phyloP scores from a whole-genome alignment of 129 eudicot species.

The Flaveria bidentis region DNA sequence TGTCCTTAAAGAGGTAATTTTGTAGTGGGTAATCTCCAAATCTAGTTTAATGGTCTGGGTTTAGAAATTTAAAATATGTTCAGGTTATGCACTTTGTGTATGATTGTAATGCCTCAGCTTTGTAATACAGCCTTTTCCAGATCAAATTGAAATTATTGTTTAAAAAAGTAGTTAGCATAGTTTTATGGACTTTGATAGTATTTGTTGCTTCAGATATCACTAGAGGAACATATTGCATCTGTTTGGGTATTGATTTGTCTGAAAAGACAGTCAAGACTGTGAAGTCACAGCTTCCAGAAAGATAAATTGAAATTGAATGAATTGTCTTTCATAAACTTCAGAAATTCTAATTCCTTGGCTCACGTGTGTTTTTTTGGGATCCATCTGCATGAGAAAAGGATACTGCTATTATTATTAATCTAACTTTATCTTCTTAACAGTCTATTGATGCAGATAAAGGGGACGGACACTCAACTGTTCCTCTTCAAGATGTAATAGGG shows the following conservation, averaged over 20 bases:
- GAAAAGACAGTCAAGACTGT: slow-evolving; percentile 1
- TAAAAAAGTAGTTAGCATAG: no score
- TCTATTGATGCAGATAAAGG: slow-evolving; percentile 48
- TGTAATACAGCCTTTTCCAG: slow-evolving; percentile 7
- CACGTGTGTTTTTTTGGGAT: slow-evolving; percentile 6
- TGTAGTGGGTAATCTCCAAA: slow-evolving; percentile 10
- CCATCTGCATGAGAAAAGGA: slow-evolving; percentile 8
- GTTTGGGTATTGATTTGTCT: slow-evolving; percentile 1
- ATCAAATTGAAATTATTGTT: not conserved
- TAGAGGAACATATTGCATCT: not conserved
- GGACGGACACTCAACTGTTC: slow-evolving; percentile 48
- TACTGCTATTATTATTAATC: slow-evolving; percentile 17
- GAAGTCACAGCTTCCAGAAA: not conserved
- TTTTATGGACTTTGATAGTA: no score
- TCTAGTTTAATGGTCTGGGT: slow-evolving; percentile 2
- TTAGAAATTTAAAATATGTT: slow-evolving; percentile 1
- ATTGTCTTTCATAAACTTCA: not conserved
- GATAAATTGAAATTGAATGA: slow-evolving; percentile 9
- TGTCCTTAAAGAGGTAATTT: slow-evolving; percentile 1
- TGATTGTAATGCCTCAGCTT: not conserved
- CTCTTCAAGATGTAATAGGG: slow-evolving; percentile 75
- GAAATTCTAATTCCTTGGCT: not conserved
- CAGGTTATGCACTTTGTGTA: slow-evolving; percentile 3
- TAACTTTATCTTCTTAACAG: slow-evolving; percentile 46
- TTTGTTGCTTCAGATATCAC: not conserved